Evolutionary conservation across 768 basidiomycete species (phyloP).

Genomic region (Kwoniella pini): DNA sequence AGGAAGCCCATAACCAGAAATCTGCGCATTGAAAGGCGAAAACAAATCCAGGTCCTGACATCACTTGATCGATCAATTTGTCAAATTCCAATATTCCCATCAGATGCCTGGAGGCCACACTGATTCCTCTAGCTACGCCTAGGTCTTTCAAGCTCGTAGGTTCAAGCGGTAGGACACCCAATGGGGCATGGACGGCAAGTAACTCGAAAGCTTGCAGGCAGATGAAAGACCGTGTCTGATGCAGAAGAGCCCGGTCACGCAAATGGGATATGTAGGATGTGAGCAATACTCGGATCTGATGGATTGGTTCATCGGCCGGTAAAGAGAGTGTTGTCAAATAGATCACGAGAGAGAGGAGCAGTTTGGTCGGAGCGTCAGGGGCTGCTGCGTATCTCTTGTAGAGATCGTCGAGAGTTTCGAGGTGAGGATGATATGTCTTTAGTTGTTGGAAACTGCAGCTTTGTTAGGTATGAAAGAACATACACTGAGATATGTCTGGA

Average conservation of each 20-base stretch:
- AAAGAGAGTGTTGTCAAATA: slow-evolving; percentile 39
- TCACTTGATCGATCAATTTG: slow-evolving; percentile 14
- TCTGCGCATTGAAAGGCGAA: slow-evolving; percentile 24
- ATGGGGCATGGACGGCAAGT: slow-evolving; percentile 31
- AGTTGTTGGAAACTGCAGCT: slow-evolving; percentile 29
- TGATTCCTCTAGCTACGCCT: slow-evolving; percentile 35
- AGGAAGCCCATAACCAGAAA: slow-evolving; percentile 24
- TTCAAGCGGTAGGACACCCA: slow-evolving; percentile 36
- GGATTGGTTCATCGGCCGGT: slow-evolving; percentile 6
- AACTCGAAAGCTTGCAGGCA: slow-evolving; percentile 37
- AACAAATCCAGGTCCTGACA: not conserved
- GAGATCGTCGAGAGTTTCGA: slow-evolving; percentile 26
- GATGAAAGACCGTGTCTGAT: slow-evolving; percentile 22
- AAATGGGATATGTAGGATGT: slow-evolving; percentile 23
- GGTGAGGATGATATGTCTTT: slow-evolving; percentile 36
- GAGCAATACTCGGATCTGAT: slow-evolving; percentile 11
- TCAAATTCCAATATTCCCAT: slow-evolving; percentile 14
- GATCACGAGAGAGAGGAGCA: slow-evolving; percentile 26
- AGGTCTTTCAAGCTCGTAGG: slow-evolving; percentile 20
- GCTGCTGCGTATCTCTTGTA: not conserved
- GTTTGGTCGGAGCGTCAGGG: slow-evolving; percentile 2
- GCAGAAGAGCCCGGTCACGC: slow-evolving; percentile 26
- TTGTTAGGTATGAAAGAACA: slow-evolving; percentile 1
- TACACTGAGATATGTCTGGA: not conserved
- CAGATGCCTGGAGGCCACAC: not conserved